Evolutionary conservation across 2,329 filamentous ascomycete species (phyloP).

Genomic region (Microdochium bolleyi): DNA sequence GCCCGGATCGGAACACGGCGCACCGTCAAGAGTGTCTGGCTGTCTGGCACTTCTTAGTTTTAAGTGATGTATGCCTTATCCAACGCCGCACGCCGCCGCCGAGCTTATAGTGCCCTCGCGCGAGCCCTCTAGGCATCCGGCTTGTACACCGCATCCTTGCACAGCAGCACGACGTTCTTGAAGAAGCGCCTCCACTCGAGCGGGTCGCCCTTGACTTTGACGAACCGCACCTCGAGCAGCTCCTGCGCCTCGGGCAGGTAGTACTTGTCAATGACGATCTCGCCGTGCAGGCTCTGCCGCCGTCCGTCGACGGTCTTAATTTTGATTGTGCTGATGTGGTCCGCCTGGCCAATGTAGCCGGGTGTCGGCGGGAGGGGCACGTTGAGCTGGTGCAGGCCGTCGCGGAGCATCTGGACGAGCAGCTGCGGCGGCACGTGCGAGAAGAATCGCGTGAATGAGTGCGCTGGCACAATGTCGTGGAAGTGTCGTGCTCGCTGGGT

Average conservation of each 20-base stretch:
- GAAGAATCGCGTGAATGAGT: conserved; percentile 86
- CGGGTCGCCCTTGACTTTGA: conserved; percentile 93
- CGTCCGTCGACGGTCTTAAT: conserved; percentile 69
- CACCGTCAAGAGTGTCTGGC: no score
- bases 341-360: conserved; percentile 37
- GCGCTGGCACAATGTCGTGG: conserved; percentile 81
- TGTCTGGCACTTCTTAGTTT: no score
- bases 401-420: conserved; percentile 71
- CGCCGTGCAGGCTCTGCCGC: conserved; percentile 65
- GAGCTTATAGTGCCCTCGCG: background rate
- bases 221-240: conserved; percentile 78
- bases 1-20: no score
- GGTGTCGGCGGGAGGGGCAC: conserved; percentile 57
- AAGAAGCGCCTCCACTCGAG: conserved; percentile 95
- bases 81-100: background rate
- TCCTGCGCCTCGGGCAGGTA: conserved; percentile 47
- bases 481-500: conserved; percentile 88
- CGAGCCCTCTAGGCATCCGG: conserved; percentile 27
- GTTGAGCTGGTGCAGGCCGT: conserved; percentile 77
- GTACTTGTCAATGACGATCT: conserved; percentile 64
- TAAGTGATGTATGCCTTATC: no score
- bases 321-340: conserved; percentile 56
- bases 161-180: conserved; percentile 85
- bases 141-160: conserved; percentile 74
- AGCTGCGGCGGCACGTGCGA: conserved; percentile 69